Evolutionary conservation across 768 basidiomycete genomes (phyloP).

Genomic region (Heimioporus sp.): DNA sequence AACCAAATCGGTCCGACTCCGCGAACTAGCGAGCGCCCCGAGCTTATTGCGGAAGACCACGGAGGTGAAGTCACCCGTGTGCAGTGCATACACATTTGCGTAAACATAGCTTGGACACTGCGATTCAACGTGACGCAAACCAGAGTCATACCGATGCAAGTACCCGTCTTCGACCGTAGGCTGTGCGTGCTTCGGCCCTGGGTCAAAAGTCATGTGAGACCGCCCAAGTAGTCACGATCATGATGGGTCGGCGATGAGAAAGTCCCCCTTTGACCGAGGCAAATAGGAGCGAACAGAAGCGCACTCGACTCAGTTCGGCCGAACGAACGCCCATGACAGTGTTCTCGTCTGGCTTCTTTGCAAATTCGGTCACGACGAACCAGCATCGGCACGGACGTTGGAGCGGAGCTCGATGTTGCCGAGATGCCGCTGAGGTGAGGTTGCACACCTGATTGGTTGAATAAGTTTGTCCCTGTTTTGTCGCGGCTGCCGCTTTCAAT

Average conservation of each 20-base stretch:
- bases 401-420: not conserved
- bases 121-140: not conserved
- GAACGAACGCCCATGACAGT: no score
- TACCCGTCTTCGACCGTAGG: not conserved
- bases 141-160: not conserved
- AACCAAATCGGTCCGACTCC: constrained; percentile 7
- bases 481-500: not conserved
- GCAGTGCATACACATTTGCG: not conserved
- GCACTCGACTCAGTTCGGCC: no score
- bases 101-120: not conserved
- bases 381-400: no score
- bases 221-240: no score
- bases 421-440: not conserved
- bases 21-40: not conserved
- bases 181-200: not conserved
- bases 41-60: not conserved
- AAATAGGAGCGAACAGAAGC: no score
- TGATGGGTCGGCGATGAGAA: no score
- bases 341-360: no score
- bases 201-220: constrained; percentile 1
- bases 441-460: not conserved
- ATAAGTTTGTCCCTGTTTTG: not conserved
- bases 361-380: no score
- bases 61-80: no score
- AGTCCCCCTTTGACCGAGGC: no score